A percentile compares a stretch with the other conserved stretches of the same genome.
Conservation (phyloP, 2,329 filamentous ascomycete genomes). For the Ceratocystis harringtonii region DNA sequence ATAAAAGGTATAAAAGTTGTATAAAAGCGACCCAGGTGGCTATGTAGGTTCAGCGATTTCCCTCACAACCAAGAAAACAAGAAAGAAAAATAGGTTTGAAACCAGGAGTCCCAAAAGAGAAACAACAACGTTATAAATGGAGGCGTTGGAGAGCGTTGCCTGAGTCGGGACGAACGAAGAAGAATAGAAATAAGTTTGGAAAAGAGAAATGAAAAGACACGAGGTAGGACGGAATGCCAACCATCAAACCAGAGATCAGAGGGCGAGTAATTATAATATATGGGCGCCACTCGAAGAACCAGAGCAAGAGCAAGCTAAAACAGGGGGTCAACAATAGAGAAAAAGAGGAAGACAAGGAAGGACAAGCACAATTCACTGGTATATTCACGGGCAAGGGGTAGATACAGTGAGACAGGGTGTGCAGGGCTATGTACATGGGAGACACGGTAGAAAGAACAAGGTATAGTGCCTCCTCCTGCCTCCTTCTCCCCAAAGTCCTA, state of each 20-base stretch:
- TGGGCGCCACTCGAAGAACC: background rate
- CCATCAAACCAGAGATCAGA: background rate
- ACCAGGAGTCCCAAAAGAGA: constrained; percentile 12
- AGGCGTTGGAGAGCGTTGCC: background rate
- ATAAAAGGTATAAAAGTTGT: background rate
- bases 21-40: background rate
- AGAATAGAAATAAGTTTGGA: background rate
- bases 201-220: background rate
- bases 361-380: background rate
- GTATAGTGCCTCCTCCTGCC: background rate
- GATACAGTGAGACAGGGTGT: background rate
- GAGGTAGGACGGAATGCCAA: background rate
- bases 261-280: background rate
- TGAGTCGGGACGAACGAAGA: background rate
- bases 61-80: constrained; percentile 1
- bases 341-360: background rate
- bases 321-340: background rate
- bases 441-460: background rate
- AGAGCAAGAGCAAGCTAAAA: background rate
- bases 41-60: background rate
- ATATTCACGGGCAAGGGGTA: background rate
- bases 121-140: constrained; percentile 9
- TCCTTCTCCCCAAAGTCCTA: background rate
- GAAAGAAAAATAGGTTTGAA: constrained; percentile 8
- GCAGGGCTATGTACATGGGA: background rate